These are phyloP conservation scores for Pterocarpus santalinus DNA, from an alignment of 306 rosid species.

Conservation along the genomic window DNA sequence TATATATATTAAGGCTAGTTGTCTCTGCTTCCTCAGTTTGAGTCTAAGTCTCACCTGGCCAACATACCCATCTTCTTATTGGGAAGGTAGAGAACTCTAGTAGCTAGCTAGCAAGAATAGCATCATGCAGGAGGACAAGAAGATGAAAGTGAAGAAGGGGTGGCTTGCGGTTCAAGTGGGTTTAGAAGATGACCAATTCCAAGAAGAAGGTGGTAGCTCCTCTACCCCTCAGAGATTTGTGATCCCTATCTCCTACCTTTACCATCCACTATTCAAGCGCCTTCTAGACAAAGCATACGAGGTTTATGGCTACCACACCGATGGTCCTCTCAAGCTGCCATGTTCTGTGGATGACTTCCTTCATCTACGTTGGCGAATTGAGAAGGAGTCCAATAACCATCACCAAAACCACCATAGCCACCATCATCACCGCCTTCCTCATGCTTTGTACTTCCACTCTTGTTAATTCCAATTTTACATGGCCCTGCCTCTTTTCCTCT, in stretches of 20 bases:
- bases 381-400: conserved; percentile 55
- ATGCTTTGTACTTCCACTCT: conserved; percentile 62
- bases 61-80: not conserved
- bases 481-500: too few relatives aligned
- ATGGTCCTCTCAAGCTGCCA: conserved; percentile 76
- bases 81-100: not conserved
- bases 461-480: conserved; percentile 41
- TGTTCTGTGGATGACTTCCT: conserved; percentile 78
- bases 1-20: conserved; percentile 28
- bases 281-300: conserved; percentile 74
- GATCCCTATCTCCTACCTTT: conserved; percentile 69
- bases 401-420: conserved; percentile 35
- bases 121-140: conserved; percentile 56
- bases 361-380: conserved; percentile 71
- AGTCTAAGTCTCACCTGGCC: conserved; percentile 24
- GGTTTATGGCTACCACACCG: conserved; percentile 75
- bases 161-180: conserved; percentile 75
- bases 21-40: conserved; percentile 20
- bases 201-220: conserved; percentile 46
- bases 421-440: conserved; percentile 51
- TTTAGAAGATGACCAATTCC: conserved; percentile 51
- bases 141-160: conserved; percentile 83
- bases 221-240: conserved; percentile 52
- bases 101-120: not conserved
- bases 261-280: conserved; percentile 70